Conservation (phyloP, 2,329 filamentous ascomycete species). For the Diplocarpon mali region DNA sequence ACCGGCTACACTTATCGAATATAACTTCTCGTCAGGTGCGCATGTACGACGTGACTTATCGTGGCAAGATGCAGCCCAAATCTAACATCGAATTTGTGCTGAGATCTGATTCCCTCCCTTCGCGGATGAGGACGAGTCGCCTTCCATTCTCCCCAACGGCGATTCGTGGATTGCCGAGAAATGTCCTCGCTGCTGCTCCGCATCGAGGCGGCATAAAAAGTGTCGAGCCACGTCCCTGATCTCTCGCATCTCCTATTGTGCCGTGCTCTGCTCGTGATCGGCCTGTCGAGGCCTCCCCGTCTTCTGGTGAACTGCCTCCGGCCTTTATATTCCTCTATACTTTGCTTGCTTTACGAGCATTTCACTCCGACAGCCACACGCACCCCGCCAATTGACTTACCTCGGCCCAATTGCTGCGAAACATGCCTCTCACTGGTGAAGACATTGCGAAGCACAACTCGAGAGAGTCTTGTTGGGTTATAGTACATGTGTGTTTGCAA, state of each 20-base stretch:
- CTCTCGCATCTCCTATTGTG: not conserved
- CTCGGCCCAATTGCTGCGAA: constrained; percentile 2
- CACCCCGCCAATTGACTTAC: not conserved
- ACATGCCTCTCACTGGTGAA: constrained; percentile 35
- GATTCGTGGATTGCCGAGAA: not conserved
- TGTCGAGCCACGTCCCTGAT: not conserved
- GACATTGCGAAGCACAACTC: constrained; percentile 65
- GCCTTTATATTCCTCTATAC: too few relatives aligned
- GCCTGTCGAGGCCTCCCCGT: not conserved
- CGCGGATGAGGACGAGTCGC: not conserved
- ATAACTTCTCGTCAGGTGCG: too few relatives aligned
- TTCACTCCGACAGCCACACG: not conserved
- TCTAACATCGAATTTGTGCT: not conserved
- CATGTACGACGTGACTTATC: too few relatives aligned
- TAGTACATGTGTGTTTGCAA: constrained; percentile 54
- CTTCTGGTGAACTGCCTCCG: not conserved
- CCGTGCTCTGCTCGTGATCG: not conserved
- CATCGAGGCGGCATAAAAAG: constrained; percentile 1
- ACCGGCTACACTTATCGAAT: too few relatives aligned
- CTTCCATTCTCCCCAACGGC: not conserved
- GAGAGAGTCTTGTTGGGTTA: constrained; percentile 81
- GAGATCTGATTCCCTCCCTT: not conserved
- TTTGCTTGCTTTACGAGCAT: not conserved
- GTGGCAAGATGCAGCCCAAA: not conserved
- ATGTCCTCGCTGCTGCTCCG: not conserved